Base-by-base conservation (phyloP, 2,329 filamentous ascomycete genomes). In the Colletotrichum navitas region DNA sequence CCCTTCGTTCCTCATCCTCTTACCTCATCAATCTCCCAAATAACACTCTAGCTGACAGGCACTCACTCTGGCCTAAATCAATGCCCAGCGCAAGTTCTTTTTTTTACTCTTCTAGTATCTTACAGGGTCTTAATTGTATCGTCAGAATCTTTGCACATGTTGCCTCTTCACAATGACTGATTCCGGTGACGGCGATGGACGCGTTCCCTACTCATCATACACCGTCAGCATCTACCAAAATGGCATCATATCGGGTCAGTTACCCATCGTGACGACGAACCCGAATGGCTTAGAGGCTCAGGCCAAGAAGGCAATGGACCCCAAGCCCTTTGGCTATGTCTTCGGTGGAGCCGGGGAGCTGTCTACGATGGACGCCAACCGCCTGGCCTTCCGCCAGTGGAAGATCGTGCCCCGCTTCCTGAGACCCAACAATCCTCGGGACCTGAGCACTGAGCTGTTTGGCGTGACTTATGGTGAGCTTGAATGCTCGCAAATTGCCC, bases 311-410 rank as follows among this genome's bases (percentile, higher is more conserved):
- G 79, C 78, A 18, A 82, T 91, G 79, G 78, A 80, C 26, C 78
- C 80, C 2, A 82, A 84, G 14, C 82, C 85, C 10, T 91, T 87
- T 77, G 87, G 87, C 73, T 92, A 92, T 79, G 86, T 91, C 32
- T 82, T 85, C 21, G 89, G 90, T n/a, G 89, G 88, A 8, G 90
- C 90, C 0, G 89, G 90, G 2, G 88, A 90, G 75, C 83, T 85
- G 47, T 84, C 88, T 2, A 92, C 90, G 0, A 87, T 89, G 83
- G 86, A 88, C 62, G 87, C 88, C 54, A 91, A 91, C 75, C 83
- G 85, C 10, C 80, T 87, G 26, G 88, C 88, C 1, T 90, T 91
- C 73, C 80, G 84, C 51, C 84, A 86, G 71, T 85, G 83, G 78
- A 81, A 82, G 67, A 85, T 90, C 1, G 81, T 89, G 12, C 88